A percentile compares a stretch with the other conserved stretches of the same genome.
Conservation (phyloP, 345 rosid genomes). For the Turritis glabra region DNA sequence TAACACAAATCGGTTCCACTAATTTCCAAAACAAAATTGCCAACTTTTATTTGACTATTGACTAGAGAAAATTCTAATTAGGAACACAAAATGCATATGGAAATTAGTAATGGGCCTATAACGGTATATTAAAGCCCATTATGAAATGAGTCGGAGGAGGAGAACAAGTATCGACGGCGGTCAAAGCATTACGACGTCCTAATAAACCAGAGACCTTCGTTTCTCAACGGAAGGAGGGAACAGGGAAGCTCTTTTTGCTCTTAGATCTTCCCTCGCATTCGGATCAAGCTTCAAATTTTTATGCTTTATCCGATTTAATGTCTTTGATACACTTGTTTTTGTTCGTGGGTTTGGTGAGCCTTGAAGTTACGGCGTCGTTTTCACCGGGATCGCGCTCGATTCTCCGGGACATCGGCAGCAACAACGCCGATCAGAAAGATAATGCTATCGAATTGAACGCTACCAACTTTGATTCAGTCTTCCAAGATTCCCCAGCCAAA, state of each 20-base stretch:
- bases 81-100: background rate
- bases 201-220: constrained; percentile 16
- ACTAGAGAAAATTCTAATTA: background rate
- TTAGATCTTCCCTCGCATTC: constrained; percentile 23
- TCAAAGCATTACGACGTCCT: constrained; percentile 25
- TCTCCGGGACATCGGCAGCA: constrained; percentile 53
- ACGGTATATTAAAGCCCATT: constrained; percentile 20
- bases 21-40: background rate
- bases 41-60: background rate
- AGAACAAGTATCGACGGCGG: constrained; percentile 16
- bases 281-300: background rate
- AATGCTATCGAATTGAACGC: constrained; percentile 68
- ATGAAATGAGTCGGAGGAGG: background rate
- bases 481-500: constrained; percentile 65
- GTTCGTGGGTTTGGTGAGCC: constrained; percentile 42
- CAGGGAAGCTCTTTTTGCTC: constrained; percentile 15
- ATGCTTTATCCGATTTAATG: constrained; percentile 41
- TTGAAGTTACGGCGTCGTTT: constrained; percentile 44
- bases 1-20: background rate
- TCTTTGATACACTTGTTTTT: constrained; percentile 45
- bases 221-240: constrained; percentile 31
- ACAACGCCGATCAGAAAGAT: constrained; percentile 43
- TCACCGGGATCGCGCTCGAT: constrained; percentile 71
- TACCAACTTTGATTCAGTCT: constrained; percentile 67
- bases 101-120: constrained; percentile 15